Evolutionary conservation across 139 green algal species (phyloP).

Genomic region (Chara braunii): DNA sequence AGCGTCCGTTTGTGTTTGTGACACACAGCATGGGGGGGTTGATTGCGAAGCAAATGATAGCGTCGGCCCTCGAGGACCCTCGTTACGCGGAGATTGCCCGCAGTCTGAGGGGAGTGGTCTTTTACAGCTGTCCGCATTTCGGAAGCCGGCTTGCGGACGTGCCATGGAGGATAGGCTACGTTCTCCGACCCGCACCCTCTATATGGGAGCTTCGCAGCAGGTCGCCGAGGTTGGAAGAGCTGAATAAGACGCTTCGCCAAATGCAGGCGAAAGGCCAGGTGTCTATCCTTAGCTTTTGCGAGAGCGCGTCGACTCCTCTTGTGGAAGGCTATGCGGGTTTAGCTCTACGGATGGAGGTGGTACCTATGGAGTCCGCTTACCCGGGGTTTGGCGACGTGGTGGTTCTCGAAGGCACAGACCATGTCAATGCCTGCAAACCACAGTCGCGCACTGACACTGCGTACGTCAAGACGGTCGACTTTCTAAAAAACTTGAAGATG

Average conservation of each 20-base stretch:
- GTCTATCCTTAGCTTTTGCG: constrained; percentile 22
- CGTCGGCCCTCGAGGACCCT: constrained; percentile 7
- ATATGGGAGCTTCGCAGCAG: constrained; percentile 22
- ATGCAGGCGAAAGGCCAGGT: constrained; percentile 24
- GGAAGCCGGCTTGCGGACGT: constrained; percentile 38
- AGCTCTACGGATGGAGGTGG: constrained; percentile 23
- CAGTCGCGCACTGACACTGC: not conserved
- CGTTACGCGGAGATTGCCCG: constrained; percentile 1
- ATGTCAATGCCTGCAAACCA: constrained; percentile 37
- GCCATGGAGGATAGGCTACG: constrained; percentile 14
- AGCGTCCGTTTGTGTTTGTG: constrained; percentile 47
- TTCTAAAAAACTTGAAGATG: constrained; percentile 13
- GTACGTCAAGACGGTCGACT: constrained; percentile 25
- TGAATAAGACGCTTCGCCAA: constrained; percentile 29
- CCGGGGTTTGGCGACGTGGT: constrained; percentile 41
- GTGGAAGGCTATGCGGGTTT: constrained; percentile 24
- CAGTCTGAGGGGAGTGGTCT: constrained; percentile 36
- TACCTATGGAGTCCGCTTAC: constrained; percentile 42
- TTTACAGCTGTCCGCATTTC: constrained; percentile 47
- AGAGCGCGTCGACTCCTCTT: constrained; percentile 30
- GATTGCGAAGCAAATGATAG: constrained; percentile 47
- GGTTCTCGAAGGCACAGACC: constrained; percentile 27
- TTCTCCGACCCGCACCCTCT: constrained; percentile 28
- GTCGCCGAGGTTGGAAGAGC: constrained; percentile 28
- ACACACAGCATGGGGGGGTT: constrained; percentile 50